These are phyloP conservation scores for Papiliotrema nemorosa DNA, from an alignment of 1,284 basidiomycete genomes.

Conservation along the genomic window DNA sequence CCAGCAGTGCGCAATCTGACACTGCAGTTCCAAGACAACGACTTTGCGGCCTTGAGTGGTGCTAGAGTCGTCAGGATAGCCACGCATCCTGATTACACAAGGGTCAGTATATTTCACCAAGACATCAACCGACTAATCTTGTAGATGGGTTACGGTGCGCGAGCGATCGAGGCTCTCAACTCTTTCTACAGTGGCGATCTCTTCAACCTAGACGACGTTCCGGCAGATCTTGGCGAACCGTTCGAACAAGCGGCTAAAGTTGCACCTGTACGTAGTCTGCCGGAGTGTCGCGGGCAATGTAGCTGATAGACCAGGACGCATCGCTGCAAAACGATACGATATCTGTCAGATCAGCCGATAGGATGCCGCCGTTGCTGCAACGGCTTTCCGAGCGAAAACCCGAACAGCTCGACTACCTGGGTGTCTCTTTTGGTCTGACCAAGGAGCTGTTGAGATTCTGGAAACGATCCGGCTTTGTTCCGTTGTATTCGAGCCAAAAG, in stretches of 20 bases:
- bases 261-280: too few species aligned
- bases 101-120: constrained; percentile 53
- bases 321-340: constrained; percentile 69
- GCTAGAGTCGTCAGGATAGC: constrained; percentile 91
- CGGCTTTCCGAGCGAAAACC: constrained; percentile 86
- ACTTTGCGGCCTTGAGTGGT: constrained; percentile 88
- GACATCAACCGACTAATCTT: constrained; percentile 8
- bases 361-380: constrained; percentile 92
- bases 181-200: constrained; percentile 91
- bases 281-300: constrained; percentile 13
- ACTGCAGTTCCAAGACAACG: constrained; percentile 84
- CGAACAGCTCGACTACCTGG: constrained; percentile 88
- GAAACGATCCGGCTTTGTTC: constrained; percentile 88
- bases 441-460: constrained; percentile 89
- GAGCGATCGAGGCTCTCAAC: constrained; percentile 81
- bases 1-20: too few species aligned
- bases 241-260: constrained; percentile 63
- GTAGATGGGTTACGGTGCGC: constrained; percentile 96
- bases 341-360: constrained; percentile 65
- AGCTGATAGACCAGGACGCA: constrained; percentile 31
- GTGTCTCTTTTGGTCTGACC: constrained; percentile 94
- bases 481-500: constrained; percentile 90
- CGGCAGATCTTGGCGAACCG: constrained; percentile 51
- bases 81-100: constrained; percentile 92
- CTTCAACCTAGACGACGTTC: constrained; percentile 77